phyloP scores from a whole-genome alignment of 768 basidiomycete species.

The Russula dissimulans region DNA sequence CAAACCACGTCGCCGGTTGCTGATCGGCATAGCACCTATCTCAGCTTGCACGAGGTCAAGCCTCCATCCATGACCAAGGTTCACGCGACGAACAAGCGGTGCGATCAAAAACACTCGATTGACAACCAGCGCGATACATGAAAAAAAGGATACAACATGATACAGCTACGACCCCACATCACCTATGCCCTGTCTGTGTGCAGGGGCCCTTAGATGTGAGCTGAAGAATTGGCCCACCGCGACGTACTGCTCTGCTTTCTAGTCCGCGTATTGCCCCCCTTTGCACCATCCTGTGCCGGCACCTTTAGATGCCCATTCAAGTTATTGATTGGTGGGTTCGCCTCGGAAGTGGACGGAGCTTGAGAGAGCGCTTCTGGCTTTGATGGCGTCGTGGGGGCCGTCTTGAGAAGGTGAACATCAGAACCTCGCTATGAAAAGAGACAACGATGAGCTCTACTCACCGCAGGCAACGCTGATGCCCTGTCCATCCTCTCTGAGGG shows the following conservation, averaged over 20 bases:
- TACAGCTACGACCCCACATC: too few species aligned
- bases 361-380: constrained; percentile 4
- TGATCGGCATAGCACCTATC: background rate
- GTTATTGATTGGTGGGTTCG: background rate
- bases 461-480: constrained; percentile 6
- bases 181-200: background rate
- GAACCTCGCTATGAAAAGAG: background rate
- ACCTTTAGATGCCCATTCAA: background rate
- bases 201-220: background rate
- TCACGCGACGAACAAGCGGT: background rate
- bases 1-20: background rate
- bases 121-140: background rate
- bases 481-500: background rate
- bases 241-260: background rate
- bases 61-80: background rate
- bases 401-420: background rate
- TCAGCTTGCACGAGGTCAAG: background rate
- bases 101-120: background rate
- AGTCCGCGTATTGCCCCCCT: background rate
- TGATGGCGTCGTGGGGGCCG: constrained; percentile 2
- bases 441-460: background rate
- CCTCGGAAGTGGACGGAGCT: background rate
- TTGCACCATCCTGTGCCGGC: background rate
- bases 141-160: background rate
- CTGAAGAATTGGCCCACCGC: background rate